Base-by-base conservation (phyloP, 169 alveolate genomes). In the Eimeria acervulina region DNA sequence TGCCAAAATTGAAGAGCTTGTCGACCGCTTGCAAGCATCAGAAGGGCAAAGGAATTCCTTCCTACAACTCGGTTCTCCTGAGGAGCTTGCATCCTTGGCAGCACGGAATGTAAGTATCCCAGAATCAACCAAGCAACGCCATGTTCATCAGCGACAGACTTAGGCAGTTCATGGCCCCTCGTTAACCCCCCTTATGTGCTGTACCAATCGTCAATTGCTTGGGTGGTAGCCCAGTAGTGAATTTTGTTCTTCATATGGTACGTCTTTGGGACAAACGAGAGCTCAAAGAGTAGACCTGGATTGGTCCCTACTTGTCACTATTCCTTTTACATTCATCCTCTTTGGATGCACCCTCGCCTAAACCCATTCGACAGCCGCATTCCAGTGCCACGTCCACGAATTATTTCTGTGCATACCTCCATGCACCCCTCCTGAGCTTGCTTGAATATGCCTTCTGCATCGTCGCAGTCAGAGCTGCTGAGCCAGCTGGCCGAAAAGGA, bases 401-500 rank as follows among this genome's bases (percentile, higher is more conserved):
- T 10, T 19, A 23, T 19, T 2, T 55, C 26, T 23, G 26, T 13
- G 19, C 55, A 47, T 47, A 47, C 19, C 55, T 47, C 19, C 55
- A 7, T 47, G 55, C 66, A 55, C 26, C n/a, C 5, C 26, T 55
- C 5, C 66, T 55, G 66, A 7, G 66, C 17, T 55, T 55, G 66
- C 66, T 19, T 12, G 12, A 47, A 12, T 12, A 12, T 47, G 55
- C 26, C 5, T 19, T 55, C 66, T 19, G 26, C 66, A 13, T 63
- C 15, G 17, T 55, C 15, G 26, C 91, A 83, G 91, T 52, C 91
- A 2, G 91, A 83, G 21, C 33, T 83, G 36, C 76, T 52, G 51
- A 55, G 38, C 31, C 38, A 47, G 91, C 91, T 83, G n/a, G 91
- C 91, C 0, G 76, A 83, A 55, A 83, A 52, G 74, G 91, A 83